Evolutionary conservation across 2,329 filamentous ascomycete genomes (phyloP).

Genomic region (Epichloe baconii): DNA sequence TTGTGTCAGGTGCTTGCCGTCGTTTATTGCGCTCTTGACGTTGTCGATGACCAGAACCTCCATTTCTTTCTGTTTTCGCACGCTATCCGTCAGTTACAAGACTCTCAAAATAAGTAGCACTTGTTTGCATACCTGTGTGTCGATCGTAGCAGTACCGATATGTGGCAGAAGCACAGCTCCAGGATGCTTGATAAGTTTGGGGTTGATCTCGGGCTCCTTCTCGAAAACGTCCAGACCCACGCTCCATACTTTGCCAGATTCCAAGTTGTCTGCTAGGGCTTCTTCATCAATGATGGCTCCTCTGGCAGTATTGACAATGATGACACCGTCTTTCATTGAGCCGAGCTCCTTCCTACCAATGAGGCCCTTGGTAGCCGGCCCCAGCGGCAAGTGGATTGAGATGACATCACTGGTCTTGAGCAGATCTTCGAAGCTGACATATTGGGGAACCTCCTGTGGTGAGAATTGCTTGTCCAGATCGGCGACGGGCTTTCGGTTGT

Average conservation of each 20-base stretch:
- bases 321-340: conserved; percentile 40
- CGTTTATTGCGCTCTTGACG: conserved; percentile 18
- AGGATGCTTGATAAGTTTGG: conserved; percentile 43
- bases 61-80: conserved; percentile 12
- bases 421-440: conserved; percentile 43
- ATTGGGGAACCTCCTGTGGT: conserved; percentile 2
- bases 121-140: conserved; percentile 18
- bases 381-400: conserved; percentile 38
- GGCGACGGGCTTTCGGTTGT: conserved; percentile 33
- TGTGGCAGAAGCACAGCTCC: conserved; percentile 52
- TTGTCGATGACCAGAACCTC: conserved; percentile 18
- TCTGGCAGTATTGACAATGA: conserved; percentile 45
- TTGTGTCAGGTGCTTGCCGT: conserved; percentile 8
- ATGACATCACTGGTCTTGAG: conserved; percentile 40
- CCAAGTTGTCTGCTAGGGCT: conserved; percentile 38
- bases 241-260: conserved; percentile 39
- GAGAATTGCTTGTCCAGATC: conserved; percentile 28
- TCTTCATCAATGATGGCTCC: conserved; percentile 44
- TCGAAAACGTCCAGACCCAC: conserved; percentile 46
- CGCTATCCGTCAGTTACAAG: too few species aligned
- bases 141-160: conserved; percentile 52
- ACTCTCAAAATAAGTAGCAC: too few species aligned
- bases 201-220: conserved; percentile 46
- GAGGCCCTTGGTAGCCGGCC: conserved; percentile 37
- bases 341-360: conserved; percentile 36